Conservation (phyloP, 192 early-diverging fungal species). For the Podila epicladia region DNA sequence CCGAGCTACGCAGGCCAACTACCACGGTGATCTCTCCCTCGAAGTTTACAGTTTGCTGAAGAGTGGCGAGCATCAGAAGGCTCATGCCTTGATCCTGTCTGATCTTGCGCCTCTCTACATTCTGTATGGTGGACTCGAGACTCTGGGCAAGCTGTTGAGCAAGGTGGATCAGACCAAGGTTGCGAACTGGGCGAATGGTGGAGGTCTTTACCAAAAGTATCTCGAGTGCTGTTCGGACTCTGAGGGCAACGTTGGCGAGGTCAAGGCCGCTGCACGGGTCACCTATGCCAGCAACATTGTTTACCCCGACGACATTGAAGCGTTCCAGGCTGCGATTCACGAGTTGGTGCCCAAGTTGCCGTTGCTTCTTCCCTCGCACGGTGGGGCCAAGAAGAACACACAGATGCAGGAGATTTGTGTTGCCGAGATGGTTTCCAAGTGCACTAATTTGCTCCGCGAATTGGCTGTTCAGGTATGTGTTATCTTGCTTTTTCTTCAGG, state of each 20-base stretch:
- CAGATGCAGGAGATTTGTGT: constrained; percentile 20
- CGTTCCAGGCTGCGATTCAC: constrained; percentile 11
- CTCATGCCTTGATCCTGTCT: constrained; percentile 61
- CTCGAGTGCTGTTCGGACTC: constrained; percentile 43
- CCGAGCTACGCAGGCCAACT: constrained; percentile 59
- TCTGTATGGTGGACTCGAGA: constrained; percentile 56
- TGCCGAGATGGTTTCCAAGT: constrained; percentile 37
- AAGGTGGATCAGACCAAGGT: constrained; percentile 49
- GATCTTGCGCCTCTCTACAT: constrained; percentile 65
- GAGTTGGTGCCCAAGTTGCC: constrained; percentile 22
- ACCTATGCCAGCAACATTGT: constrained; percentile 38
- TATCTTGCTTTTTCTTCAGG: neutral
- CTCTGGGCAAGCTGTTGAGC: constrained; percentile 47
- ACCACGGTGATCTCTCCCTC: constrained; percentile 51
- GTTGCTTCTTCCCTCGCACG: neutral
- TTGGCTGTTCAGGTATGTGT: constrained; percentile 32
- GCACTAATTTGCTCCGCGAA: constrained; percentile 23
- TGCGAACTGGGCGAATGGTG: constrained; percentile 30
- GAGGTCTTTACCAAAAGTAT: constrained; percentile 40
- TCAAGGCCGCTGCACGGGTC: constrained; percentile 13
- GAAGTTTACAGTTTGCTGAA: constrained; percentile 56
- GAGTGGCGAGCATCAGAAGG: constrained; percentile 54
- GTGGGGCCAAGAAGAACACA: neutral
- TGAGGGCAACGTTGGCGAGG: constrained; percentile 15
- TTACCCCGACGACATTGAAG: constrained; percentile 19